Conservation (phyloP, 2,329 filamentous ascomycete genomes). For the Scedosporium aurantiacum region DNA sequence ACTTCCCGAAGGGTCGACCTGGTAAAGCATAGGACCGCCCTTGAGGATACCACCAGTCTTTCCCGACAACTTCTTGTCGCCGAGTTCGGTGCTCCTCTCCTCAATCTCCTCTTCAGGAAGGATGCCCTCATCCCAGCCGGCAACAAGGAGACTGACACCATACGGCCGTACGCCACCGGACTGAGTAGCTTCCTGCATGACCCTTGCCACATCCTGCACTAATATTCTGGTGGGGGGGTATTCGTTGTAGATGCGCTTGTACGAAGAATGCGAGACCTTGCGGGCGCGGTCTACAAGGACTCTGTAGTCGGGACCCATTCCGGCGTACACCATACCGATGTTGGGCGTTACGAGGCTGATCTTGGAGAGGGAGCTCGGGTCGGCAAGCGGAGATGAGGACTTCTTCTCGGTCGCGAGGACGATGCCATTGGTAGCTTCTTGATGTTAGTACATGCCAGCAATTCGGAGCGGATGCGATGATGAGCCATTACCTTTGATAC, state of each 20-base stretch:
- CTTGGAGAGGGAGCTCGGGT: constrained; percentile 89
- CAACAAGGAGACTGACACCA: constrained; percentile 88
- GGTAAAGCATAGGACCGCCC: constrained; percentile 93
- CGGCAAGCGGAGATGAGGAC: constrained; percentile 92
- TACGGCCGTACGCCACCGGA: constrained; percentile 95
- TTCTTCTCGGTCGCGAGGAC: constrained; percentile 99
- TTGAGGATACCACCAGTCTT: constrained; percentile 95
- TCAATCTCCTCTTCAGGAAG: constrained; percentile 68
- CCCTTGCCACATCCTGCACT: constrained; percentile 92
- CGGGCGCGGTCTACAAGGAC: constrained; percentile 95
- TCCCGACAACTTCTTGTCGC: constrained; percentile 55
- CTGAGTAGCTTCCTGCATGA: constrained; percentile 98
- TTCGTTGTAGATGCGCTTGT: constrained; percentile 99
- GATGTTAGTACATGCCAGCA: not conserved
- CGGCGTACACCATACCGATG: constrained; percentile 99
- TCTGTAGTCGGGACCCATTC: constrained; percentile 98
- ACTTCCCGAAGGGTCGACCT: constrained; percentile 96
- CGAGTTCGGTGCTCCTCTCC: constrained; percentile 40
- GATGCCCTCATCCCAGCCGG: constrained; percentile 95
- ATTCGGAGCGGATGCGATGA: not conserved
- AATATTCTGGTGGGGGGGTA: constrained; percentile 99
- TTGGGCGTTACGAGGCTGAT: constrained; percentile 96
- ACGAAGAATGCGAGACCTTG: constrained; percentile 94
- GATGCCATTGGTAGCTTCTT: constrained; percentile 94
- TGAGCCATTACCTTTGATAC: constrained; percentile 73